These are phyloP conservation scores for Zalerion maritima DNA, from an alignment of 495 filamentous ascomycete species.

Conservation along the genomic window DNA sequence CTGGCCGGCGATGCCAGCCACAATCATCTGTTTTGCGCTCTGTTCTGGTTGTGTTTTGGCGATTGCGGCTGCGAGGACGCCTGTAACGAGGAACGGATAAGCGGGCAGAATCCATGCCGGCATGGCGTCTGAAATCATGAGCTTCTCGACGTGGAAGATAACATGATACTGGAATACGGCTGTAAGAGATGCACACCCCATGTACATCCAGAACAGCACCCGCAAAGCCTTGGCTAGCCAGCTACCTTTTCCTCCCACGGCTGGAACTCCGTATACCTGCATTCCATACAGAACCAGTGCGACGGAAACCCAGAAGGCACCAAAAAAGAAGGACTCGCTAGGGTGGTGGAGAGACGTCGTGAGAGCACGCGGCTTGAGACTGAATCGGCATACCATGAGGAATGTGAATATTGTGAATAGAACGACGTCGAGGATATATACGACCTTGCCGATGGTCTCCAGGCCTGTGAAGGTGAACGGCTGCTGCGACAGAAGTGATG, in stretches of 20 bases:
- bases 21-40: conserved; percentile 16
- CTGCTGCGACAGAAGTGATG: conserved; percentile 33
- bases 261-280: conserved; percentile 33
- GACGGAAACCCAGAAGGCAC: conserved; percentile 40
- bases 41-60: conserved; percentile 17
- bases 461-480: conserved; percentile 36
- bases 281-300: conserved; percentile 37
- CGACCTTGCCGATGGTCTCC: conserved; percentile 29
- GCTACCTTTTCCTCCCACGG: conserved; percentile 14
- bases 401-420: conserved; percentile 31
- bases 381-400: conserved; percentile 33
- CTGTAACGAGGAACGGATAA: conserved; percentile 22
- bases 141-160: conserved; percentile 16
- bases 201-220: conserved; percentile 26
- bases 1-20: conserved; percentile 21
- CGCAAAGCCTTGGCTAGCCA: conserved; percentile 22
- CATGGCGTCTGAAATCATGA: conserved; percentile 15
- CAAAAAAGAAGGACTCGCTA: conserved; percentile 41
- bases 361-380: conserved; percentile 26
- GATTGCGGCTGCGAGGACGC: conserved; percentile 17
- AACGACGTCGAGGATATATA: conserved; percentile 39
- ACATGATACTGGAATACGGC: conserved; percentile 19
- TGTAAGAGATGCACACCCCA: conserved; percentile 11
- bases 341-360: conserved; percentile 33
- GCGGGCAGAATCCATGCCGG: conserved; percentile 25